phyloP scores from a whole-genome alignment of 2,329 filamentous ascomycete genomes.

The Hypoxylon sp. region DNA sequence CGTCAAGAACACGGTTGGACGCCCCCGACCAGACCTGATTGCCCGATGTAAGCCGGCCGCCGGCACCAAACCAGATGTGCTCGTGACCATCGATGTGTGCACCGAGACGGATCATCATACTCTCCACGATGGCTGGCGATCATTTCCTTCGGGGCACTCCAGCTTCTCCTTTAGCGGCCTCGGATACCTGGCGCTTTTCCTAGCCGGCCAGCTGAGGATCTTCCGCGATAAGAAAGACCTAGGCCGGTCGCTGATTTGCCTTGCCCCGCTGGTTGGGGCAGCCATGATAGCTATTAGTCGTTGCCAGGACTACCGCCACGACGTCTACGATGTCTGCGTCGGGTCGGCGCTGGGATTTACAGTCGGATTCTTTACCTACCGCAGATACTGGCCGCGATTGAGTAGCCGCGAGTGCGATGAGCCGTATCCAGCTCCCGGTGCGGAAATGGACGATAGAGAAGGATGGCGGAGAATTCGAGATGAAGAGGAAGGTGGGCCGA shows the following conservation, averaged over 20 bases:
- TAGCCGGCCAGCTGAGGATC: constrained; percentile 74
- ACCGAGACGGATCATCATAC: constrained; percentile 76
- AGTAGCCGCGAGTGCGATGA: constrained; percentile 66
- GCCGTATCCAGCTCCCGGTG: constrained; percentile 65
- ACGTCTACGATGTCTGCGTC: constrained; percentile 76
- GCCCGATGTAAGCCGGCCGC: constrained; percentile 81
- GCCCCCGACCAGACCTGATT: constrained; percentile 73
- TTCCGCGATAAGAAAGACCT: constrained; percentile 66
- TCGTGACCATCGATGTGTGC: constrained; percentile 77
- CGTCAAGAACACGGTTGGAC: constrained; percentile 88
- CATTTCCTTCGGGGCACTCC: constrained; percentile 84
- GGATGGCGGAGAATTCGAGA: constrained; percentile 62
- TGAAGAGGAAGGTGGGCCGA: constrained; percentile 62
- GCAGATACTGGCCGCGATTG: constrained; percentile 71
- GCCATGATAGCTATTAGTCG: constrained; percentile 76
- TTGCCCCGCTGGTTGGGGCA: constrained; percentile 71
- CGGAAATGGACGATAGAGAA: constrained; percentile 48
- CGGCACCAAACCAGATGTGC: constrained; percentile 61
- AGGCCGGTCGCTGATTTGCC: constrained; percentile 67
- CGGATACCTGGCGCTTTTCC: constrained; percentile 78
- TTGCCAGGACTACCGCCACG: constrained; percentile 78
- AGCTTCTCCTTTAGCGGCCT: constrained; percentile 84
- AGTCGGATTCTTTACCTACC: constrained; percentile 75
- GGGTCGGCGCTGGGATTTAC: constrained; percentile 71
- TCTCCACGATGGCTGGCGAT: constrained; percentile 86